Base-by-base conservation (phyloP, 371 early-diverging fungal genomes). In the Mortierella sp. region DNA sequence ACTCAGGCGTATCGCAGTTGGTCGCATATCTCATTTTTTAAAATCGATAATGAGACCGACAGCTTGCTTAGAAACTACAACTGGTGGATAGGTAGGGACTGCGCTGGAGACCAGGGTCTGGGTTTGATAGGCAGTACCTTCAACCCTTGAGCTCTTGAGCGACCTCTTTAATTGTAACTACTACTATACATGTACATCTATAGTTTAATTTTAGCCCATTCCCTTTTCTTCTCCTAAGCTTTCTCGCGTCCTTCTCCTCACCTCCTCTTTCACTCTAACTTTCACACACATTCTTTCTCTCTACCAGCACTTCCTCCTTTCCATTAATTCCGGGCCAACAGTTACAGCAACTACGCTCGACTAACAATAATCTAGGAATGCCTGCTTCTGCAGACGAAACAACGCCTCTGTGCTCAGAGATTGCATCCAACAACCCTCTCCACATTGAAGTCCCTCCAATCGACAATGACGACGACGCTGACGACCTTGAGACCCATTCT, bases 351-450 rank as follows among this genome's bases (percentile, higher is more conserved):
- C 55, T 3, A 4, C 22, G 21, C 9, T 11, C 28, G 15, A 22
- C 28, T 8, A 5, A 11, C 58, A 19, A 38, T 59, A 36, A 38
- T 19, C 1, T 38, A 40, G 36, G 24, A 70, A 66, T 65, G 66
- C 43, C 62, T 24, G 55, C 64, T 19, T 45, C 73, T 9, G 62
- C 65, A 57, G 69, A 74, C 52, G 80, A 79, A 70, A 70, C 74
- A 15, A 74, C 74, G 28, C 74, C 80, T 24, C 65, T 74, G 22
- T 71, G 63, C 60, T 40, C 71, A 22, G 67, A 69, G 36, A 65
- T 38, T 57, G 76, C 58, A 45, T 59, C 41, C 58, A 40, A 72
- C 69, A 59, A 65, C 63, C 43, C 69, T 16, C 69, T 65, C 52
- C 65, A 69, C 58, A 64, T 70, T 4, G 69, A 67, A 32, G 78